A percentile compares a stretch with the other conserved stretches of the same genome.
phyloP scores from a whole-genome alignment of 1,284 basidiomycete genomes.

The Trichosporon asahii region DNA sequence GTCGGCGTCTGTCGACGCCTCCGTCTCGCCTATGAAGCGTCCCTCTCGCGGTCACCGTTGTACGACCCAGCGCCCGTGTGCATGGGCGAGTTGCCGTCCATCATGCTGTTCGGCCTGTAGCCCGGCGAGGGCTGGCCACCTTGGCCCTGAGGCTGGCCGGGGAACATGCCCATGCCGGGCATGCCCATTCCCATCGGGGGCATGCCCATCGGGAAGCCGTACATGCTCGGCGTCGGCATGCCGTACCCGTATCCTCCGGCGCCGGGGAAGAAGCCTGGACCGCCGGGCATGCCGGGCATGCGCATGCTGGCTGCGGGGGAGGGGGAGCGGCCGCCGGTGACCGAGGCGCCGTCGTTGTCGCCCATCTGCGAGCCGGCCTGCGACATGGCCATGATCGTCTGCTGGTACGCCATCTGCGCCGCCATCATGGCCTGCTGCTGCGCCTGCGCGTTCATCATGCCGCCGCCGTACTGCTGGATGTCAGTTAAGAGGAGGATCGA shows the following conservation, averaged over 20 bases:
- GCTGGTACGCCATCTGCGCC: conserved; percentile 77
- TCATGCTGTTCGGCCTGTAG: background rate
- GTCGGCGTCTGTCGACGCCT: no score
- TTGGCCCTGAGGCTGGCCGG: background rate
- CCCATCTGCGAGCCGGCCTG: conserved; percentile 70
- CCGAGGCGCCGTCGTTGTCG: conserved; percentile 33
- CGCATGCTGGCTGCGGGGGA: conserved; percentile 16
- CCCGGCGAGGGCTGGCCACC: background rate
- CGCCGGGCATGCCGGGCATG: conserved; percentile 13
- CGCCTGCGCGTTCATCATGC: conserved; percentile 46
- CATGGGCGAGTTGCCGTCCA: background rate
- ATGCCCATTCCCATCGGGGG: conserved; percentile 2
- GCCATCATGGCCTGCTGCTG: conserved; percentile 81
- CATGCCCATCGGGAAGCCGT: conserved; percentile 18
- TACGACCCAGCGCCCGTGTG: background rate
- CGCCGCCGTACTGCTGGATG: conserved; percentile 18
- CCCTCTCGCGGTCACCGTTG: conserved; percentile 17
- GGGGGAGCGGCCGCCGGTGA: conserved; percentile 24
- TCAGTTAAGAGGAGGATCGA: background rate
- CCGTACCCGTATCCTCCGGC: conserved; percentile 15
- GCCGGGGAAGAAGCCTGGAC: background rate
- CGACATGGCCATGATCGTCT: conserved; percentile 82
- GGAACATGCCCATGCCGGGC: background rate
- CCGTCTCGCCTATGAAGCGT: conserved; percentile 13
- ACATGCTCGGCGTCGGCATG: conserved; percentile 24